Percentiles rank a stretch among this genome's conserved stretches.
phyloP scores from a whole-genome alignment of 2,329 filamentous ascomycete species.

The Botryosphaeria dothidea region DNA sequence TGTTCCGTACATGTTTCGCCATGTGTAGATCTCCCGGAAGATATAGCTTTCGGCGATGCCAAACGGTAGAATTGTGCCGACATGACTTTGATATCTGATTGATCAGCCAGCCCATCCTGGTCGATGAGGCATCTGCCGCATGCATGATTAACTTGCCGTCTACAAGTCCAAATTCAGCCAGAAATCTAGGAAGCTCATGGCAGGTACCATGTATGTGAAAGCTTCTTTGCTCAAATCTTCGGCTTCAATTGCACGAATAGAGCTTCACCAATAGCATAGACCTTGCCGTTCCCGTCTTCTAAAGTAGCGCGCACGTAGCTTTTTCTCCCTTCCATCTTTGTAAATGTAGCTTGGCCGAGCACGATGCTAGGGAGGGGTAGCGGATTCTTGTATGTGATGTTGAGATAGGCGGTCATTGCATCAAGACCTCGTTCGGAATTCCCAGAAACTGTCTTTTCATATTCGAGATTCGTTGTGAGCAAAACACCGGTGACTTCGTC shows the following conservation, averaged over 20 bases:
- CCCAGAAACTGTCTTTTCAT: conserved; percentile 3
- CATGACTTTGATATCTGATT: neutral
- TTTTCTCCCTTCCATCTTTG: conserved; percentile 57
- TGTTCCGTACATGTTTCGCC: neutral
- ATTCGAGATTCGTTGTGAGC: conserved; percentile 45
- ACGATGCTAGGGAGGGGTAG: conserved; percentile 53
- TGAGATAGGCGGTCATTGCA: conserved; percentile 55
- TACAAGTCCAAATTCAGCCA: neutral
- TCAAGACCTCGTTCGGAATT: neutral
- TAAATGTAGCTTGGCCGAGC: conserved; percentile 47
- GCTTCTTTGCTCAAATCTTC: neutral
- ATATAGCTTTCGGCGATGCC: neutral
- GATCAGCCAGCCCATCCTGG: neutral
- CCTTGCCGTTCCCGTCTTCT: conserved; percentile 49
- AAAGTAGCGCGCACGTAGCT: conserved; percentile 51
- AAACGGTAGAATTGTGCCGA: neutral
- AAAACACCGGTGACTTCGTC: conserved; percentile 60
- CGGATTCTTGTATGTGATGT: conserved; percentile 56
- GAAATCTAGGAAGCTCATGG: no score
- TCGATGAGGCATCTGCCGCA: neutral
- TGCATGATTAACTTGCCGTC: neutral
- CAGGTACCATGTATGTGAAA: neutral
- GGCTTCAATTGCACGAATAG: conserved; percentile 46
- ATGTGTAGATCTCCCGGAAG: neutral
- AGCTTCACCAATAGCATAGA: conserved; percentile 55